Evolutionary conservation across 2,329 filamentous ascomycete genomes (phyloP).

Genomic region (Aspergillus novoparasiticus): DNA sequence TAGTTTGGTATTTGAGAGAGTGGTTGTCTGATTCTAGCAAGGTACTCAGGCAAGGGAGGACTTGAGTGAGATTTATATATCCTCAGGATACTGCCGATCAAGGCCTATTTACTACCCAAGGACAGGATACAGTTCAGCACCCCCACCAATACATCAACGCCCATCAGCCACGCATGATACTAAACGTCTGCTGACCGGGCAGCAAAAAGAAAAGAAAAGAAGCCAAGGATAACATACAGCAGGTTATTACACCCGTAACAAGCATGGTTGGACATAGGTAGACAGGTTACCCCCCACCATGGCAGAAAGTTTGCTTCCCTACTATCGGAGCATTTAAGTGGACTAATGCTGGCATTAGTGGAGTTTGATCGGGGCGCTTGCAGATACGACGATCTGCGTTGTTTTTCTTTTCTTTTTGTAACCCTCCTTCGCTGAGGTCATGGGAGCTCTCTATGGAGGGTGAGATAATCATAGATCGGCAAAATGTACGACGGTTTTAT

Average conservation of each 20-base stretch:
- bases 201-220: not conserved
- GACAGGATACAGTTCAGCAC: not conserved
- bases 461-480: not conserved
- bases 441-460: not conserved
- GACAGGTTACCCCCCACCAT: not conserved
- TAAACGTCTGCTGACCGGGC: not conserved
- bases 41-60: not conserved
- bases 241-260: not conserved
- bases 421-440: not conserved
- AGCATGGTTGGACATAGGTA: not conserved
- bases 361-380: not conserved
- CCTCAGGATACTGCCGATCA: not conserved
- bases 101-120: not conserved
- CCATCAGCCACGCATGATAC: not conserved
- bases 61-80: not conserved
- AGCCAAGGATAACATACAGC: not conserved
- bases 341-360: not conserved
- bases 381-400: conserved; percentile 2
- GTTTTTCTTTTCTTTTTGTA: not conserved
- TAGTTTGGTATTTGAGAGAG: not conserved
- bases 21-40: not conserved
- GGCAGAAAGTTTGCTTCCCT: not conserved
- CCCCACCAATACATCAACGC: not conserved
- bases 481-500: not conserved
- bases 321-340: not conserved